A percentile compares a stretch with the other conserved stretches of the same genome.
These are phyloP conservation scores for Casuarina cunninghamiana DNA, from an alignment of 306 rosid species.

Conservation along the genomic window DNA sequence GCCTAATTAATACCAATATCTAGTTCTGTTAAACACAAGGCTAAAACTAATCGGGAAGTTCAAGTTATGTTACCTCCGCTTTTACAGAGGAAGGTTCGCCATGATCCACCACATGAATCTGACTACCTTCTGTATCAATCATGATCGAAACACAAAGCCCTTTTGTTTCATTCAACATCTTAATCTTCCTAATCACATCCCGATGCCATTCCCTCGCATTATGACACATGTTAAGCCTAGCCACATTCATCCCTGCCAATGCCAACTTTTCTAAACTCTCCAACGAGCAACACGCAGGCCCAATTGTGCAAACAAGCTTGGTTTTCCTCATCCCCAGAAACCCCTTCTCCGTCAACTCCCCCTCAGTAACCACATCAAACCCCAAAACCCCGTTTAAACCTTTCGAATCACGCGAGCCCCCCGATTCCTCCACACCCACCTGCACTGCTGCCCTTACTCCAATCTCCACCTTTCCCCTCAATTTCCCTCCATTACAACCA, in stretches of 20 bases:
- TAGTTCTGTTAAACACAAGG: neutral
- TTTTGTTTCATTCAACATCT: constrained; percentile 63
- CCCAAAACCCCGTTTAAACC: constrained; percentile 46
- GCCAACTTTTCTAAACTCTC: constrained; percentile 82
- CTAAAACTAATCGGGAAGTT: neutral
- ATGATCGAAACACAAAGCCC: constrained; percentile 74
- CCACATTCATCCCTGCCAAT: constrained; percentile 82
- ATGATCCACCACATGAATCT: constrained; percentile 84
- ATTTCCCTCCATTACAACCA: constrained; percentile 30
- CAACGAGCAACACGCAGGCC: constrained; percentile 66
- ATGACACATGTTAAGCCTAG: constrained; percentile 92
- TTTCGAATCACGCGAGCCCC: constrained; percentile 26
- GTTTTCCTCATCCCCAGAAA: constrained; percentile 86
- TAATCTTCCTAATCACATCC: constrained; percentile 68
- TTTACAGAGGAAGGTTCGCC: constrained; percentile 79
- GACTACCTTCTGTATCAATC: constrained; percentile 95
- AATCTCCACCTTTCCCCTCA: constrained; percentile 35
- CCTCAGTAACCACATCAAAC: constrained; percentile 73
- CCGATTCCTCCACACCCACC: constrained; percentile 43
- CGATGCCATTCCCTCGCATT: constrained; percentile 79
- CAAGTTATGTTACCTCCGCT: constrained; percentile 55
- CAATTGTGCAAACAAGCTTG: constrained; percentile 81
- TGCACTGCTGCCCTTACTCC: constrained; percentile 48
- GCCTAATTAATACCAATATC: neutral
- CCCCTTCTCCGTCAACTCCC: constrained; percentile 70